Evolutionary conservation across 331 rosid species (phyloP), one percentile per base, ranked within the genome.

Genomic region (Quercus phellos): DNA sequence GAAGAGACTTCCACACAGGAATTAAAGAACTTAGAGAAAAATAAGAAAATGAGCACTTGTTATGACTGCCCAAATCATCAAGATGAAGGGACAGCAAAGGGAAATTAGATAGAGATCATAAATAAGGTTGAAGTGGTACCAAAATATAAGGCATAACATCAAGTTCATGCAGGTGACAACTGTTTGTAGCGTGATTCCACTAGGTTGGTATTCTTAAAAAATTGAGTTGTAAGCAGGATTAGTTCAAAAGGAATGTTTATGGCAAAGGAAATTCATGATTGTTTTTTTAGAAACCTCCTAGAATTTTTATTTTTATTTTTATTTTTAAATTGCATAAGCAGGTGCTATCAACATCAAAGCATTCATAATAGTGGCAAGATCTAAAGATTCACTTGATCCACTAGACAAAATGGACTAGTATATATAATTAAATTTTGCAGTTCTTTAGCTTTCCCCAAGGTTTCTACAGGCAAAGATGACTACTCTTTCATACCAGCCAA

Each of bases 341-440:
- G 30, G 3, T 22, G 7, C 26, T 4, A 24, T 22, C 66, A 59
- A 59, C 29, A 12, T 0, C 66, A 59, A 12, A 4, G 34, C 34
- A 59, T 59, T 59, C 66, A 46, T 27, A 27, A 55, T 9, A 64
- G 68, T 21, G 59, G 29, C 55, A 75, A 64, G 26, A 46, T 11
- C 34, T 21, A 32, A 63, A 61, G 68, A 16, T 64, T 70, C 53
- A 32, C 61, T 12, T 24, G 46, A 27, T 61, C 75, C 66, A 59
- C 46, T n/a, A 70, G 74, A 63, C 69, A 68, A 71, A 30, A 76
- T 14, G 29, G 51, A 19, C 66, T 14, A 56, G 59, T 6, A 74
- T 61, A 7, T 8, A 17, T 6, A 56, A 64, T 59, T 18, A 12
- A 29, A 24, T 54, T 55, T 24, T 24, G 69, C 43, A 63, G 69